phyloP scores from a whole-genome alignment of 2,329 filamentous ascomycete genomes.

The Balansia obtecta region DNA sequence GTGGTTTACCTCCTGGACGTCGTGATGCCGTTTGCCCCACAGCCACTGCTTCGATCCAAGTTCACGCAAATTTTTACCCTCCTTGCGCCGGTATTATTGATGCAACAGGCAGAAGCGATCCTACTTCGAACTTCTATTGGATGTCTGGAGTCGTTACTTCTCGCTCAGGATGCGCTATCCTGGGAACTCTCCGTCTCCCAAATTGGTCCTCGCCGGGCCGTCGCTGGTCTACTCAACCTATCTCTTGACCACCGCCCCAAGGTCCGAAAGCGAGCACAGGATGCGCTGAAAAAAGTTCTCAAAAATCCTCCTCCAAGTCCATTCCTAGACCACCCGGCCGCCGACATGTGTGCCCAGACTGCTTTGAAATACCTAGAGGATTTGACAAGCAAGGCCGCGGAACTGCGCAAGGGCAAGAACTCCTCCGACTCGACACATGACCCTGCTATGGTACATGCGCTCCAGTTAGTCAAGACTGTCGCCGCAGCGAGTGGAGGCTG shows the following conservation, averaged over 20 bases:
- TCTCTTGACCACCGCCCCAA: conserved; percentile 83
- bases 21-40: conserved; percentile 72
- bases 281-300: conserved; percentile 73
- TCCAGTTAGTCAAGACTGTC: conserved; percentile 86
- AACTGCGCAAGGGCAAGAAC: conserved; percentile 51
- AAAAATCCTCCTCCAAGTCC: conserved; percentile 81
- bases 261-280: conserved; percentile 84
- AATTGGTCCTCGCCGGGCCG: conserved; percentile 74
- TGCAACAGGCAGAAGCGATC: conserved; percentile 73
- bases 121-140: conserved; percentile 81
- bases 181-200: conserved; percentile 80
- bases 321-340: conserved; percentile 83
- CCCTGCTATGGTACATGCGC: conserved; percentile 75
- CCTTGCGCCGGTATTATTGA: conserved; percentile 71
- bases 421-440: conserved; percentile 54
- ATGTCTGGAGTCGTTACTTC: conserved; percentile 79
- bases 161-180: conserved; percentile 75
- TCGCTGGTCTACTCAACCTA: conserved; percentile 74
- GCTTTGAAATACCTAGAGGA: conserved; percentile 71
- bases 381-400: conserved; percentile 49
- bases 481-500: conserved; percentile 81
- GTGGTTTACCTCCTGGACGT: conserved; percentile 94
- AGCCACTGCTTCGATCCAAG: conserved; percentile 81
- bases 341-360: conserved; percentile 91
- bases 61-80: conserved; percentile 86